Evolutionary conservation across 1,139 yeast genomes (phyloP), one percentile per base, ranked within the genome.

Genomic region (Pichia sp.): DNA sequence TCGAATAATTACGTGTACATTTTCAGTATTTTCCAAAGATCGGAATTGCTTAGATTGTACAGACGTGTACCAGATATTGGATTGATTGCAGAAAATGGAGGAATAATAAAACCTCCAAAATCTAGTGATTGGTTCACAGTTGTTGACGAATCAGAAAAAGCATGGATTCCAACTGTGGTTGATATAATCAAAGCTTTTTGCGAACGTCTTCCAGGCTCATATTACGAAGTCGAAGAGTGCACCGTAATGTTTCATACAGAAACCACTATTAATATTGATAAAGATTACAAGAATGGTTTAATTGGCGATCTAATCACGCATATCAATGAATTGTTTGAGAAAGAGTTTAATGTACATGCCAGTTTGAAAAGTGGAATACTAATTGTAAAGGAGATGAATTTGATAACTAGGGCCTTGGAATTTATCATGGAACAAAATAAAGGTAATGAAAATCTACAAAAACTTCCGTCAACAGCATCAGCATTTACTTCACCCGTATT

Each of bases 11-110:
- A 78, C 52, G 93, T 92, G 1, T 92, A 86, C 65, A 77, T 90
- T 7, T 76, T 86, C 53, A 84, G 90, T 61, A 80, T 82, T 52
- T 79, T 85, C 62, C 81, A 82, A 53, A 76, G 86, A 57, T 70
- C 77, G 2, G 86, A 84, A 45, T 73, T 90, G 65, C 89, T 87
- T 60, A 76, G 87, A 51, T 70, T 83, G 53, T 90, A 85, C 70
- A 76, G 85, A 42, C 79, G 90, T 58, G 78, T 83, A 11, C 82
- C 86, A 1, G 80, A 80, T 45, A 67, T 92, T 41, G 98, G 98
- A 0, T 74, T 92, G 52, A 83, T 92, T 61, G 96, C 97, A 0
- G 98, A 92, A 69, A 85, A 87, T 66, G 98, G 98, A 42, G 95
- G 90, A 1, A 84, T 75, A 61, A 79, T 87, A 34, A 83, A 80